phyloP scores from a whole-genome alignment of 2,329 filamentous ascomycete species.

The Cladosporium sp. region DNA sequence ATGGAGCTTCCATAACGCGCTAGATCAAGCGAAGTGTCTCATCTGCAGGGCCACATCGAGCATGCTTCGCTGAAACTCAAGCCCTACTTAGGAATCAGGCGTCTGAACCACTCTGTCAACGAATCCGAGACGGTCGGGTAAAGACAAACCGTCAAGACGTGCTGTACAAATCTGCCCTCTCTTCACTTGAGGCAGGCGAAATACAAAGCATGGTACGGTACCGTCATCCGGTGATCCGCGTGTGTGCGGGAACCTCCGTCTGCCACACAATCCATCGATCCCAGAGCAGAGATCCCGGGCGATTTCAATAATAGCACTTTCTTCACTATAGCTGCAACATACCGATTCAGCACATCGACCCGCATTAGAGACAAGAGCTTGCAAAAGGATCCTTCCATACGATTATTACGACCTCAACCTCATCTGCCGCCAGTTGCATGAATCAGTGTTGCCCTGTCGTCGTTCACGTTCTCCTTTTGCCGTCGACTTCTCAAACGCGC shows the following conservation, averaged over 20 bases:
- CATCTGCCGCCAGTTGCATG: too few species aligned
- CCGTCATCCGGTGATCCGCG: not conserved
- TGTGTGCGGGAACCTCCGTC: not conserved
- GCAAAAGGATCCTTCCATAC: not conserved
- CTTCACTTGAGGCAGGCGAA: too few species aligned
- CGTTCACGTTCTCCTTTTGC: not conserved
- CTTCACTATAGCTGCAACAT: constrained; percentile 1
- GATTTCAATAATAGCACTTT: not conserved
- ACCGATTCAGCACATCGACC: not conserved
- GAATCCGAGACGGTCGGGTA: not conserved
- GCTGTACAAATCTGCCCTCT: too few species aligned
- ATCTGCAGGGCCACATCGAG: constrained; percentile 8
- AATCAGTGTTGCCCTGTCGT: too few species aligned
- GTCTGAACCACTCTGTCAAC: not conserved
- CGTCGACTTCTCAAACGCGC: constrained; percentile 3
- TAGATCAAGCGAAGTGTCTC: constrained; percentile 12
- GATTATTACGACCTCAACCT: too few species aligned
- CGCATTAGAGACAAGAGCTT: not conserved
- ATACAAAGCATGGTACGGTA: too few species aligned
- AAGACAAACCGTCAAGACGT: not conserved
- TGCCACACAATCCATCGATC: not conserved
- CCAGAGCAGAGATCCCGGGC: not conserved
- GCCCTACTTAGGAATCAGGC: not conserved
- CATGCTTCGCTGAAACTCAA: not conserved
- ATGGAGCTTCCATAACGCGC: not conserved